phyloP scores from a whole-genome alignment of 495 filamentous ascomycete species.

The Letharia columbiana region DNA sequence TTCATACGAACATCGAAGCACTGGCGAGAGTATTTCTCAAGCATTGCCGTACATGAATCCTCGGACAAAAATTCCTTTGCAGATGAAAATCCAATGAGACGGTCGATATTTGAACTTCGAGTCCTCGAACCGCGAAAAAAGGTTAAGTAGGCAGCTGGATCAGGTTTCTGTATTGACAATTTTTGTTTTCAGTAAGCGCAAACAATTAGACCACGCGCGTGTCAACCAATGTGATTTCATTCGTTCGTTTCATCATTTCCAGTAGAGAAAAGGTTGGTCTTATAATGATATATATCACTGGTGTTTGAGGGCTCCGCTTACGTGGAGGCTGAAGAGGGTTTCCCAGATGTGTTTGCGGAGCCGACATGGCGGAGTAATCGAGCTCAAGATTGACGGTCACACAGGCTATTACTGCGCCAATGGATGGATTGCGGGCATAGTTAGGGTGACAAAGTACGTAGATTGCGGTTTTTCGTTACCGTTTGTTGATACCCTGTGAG shows the following conservation, averaged over 20 bases:
- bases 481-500: no score
- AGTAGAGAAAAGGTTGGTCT: background rate
- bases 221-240: background rate
- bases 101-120: background rate
- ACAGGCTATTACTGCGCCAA: no score
- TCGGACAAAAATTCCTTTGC: no score
- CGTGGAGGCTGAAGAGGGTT: background rate
- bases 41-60: no score
- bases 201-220: background rate
- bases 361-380: background rate
- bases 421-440: no score
- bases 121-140: background rate
- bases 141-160: background rate
- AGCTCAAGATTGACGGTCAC: background rate
- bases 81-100: no score
- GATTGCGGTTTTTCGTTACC: no score
- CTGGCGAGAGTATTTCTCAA: no score
- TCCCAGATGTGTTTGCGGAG: background rate
- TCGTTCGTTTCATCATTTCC: background rate
- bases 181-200: background rate
- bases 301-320: background rate
- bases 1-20: no score
- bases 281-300: background rate
- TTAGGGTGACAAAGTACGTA: no score
- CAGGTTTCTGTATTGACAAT: background rate